These are phyloP conservation scores for Anthoceros angustus DNA, from an alignment of 225 moss, liverwort and hornwort species.

Conservation along the genomic window DNA sequence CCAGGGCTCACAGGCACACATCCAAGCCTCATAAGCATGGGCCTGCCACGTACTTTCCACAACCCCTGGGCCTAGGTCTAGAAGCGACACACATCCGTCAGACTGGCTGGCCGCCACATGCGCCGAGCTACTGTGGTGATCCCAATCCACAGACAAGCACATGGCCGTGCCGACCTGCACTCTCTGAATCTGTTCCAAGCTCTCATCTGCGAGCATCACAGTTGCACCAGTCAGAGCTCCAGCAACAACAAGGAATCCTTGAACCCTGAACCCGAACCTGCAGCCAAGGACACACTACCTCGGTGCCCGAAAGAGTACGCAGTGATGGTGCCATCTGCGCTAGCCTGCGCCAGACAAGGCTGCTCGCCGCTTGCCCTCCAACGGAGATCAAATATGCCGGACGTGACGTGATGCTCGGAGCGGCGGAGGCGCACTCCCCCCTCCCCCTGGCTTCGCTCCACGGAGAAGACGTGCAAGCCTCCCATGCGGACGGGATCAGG, in stretches of 20 bases:
- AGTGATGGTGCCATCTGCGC: slow-evolving; percentile 50
- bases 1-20: slow-evolving; percentile 38
- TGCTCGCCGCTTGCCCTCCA: slow-evolving; percentile 28
- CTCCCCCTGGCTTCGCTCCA: slow-evolving; percentile 15
- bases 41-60: slow-evolving; percentile 29
- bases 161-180: slow-evolving; percentile 30
- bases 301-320: slow-evolving; percentile 29
- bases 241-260: neutral
- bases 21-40: slow-evolving; percentile 71
- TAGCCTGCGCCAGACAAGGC: slow-evolving; percentile 63
- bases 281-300: slow-evolving; percentile 4
- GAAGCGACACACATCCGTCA: slow-evolving; percentile 34
- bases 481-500: slow-evolving; percentile 44
- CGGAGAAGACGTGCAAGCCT: slow-evolving; percentile 50
- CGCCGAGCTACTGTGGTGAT: slow-evolving; percentile 11
- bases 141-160: slow-evolving; percentile 89
- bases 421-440: slow-evolving; percentile 13
- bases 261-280: slow-evolving; percentile 8
- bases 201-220: slow-evolving; percentile 10
- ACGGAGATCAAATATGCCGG: slow-evolving; percentile 69
- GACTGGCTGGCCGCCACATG: slow-evolving; percentile 53
- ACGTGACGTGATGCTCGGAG: slow-evolving; percentile 35
- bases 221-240: slow-evolving; percentile 10
- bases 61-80: slow-evolving; percentile 25
- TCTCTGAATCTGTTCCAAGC: slow-evolving; percentile 20